Evolutionary conservation across 495 filamentous ascomycete species (phyloP).

Genomic region (Amniculicola lignicola): DNA sequence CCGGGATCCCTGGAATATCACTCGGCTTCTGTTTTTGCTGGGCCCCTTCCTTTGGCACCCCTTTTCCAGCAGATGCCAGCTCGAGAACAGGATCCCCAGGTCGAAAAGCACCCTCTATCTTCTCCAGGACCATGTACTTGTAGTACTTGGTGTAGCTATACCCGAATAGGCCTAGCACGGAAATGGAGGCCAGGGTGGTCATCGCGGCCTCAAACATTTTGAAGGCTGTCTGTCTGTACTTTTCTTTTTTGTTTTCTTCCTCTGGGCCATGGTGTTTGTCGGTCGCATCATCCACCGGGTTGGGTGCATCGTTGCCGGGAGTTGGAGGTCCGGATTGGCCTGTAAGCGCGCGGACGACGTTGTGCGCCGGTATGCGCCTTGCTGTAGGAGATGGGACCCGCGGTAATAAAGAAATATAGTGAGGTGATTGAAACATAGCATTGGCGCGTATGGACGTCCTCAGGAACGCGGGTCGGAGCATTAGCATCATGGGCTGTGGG

Average conservation of each 20-base stretch:
- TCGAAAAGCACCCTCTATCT: conserved; percentile 90
- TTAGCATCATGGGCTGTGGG: conserved; percentile 8
- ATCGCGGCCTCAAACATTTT: conserved; percentile 84
- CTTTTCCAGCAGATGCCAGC: conserved; percentile 61
- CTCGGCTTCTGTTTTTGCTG: conserved; percentile 1
- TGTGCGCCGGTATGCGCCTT: no score
- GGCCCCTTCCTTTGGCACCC: conserved; percentile 30
- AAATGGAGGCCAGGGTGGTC: conserved; percentile 82
- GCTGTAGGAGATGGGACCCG: no score
- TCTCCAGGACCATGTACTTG: conserved; percentile 80
- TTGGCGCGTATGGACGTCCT: not conserved
- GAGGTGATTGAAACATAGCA: no score
- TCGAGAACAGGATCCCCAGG: conserved; percentile 90
- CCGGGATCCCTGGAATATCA: conserved; percentile 30
- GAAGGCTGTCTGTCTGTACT: conserved; percentile 53
- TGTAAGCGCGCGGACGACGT: conserved; percentile 18
- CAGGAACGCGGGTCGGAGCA: conserved; percentile 8
- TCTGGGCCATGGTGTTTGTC: conserved; percentile 9
- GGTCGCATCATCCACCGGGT: conserved; percentile 32
- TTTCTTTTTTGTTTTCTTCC: not conserved
- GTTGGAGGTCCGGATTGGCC: conserved; percentile 29
- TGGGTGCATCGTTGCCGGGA: conserved; percentile 30
- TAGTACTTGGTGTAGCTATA: conserved; percentile 84
- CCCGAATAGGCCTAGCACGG: conserved; percentile 75
- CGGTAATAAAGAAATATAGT: no score